Conservation (phyloP, 2,329 filamentous ascomycete species). For the Beauveria medogensis region DNA sequence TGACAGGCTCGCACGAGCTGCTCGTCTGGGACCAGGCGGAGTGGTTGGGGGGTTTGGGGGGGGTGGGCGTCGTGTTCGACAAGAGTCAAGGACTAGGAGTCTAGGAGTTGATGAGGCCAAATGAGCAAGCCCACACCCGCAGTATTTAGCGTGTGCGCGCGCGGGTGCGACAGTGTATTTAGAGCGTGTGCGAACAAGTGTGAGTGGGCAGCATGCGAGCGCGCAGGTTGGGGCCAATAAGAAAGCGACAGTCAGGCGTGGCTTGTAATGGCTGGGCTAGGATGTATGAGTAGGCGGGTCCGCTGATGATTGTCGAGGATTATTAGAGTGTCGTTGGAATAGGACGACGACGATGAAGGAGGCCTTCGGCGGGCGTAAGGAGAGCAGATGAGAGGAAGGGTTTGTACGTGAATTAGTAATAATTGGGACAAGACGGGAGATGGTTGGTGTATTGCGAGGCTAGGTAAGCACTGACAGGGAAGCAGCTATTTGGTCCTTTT, state of each 20-base stretch:
- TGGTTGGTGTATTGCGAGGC: background rate
- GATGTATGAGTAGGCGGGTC: background rate
- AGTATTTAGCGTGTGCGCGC: conserved; percentile 2
- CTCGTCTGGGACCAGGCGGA: background rate
- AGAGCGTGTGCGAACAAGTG: conserved; percentile 4
- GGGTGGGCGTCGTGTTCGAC: background rate
- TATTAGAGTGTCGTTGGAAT: background rate
- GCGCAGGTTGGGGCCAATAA: background rate
- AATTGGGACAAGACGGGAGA: background rate
- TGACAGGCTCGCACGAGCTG: background rate
- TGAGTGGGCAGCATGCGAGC: background rate
- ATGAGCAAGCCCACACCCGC: conserved; percentile 6
- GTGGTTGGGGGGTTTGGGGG: background rate
- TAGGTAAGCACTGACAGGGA: too few relatives aligned
- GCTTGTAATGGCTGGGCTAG: conserved; percentile 1
- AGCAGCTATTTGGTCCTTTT: background rate
- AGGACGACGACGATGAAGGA: background rate
- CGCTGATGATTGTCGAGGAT: conserved; percentile 1
- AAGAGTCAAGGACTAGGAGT: background rate
- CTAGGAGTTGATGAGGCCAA: background rate
- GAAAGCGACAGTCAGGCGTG: background rate
- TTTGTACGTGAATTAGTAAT: background rate
- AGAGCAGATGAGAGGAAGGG: background rate
- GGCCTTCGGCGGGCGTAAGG: background rate
- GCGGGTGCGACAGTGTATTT: conserved; percentile 8